A percentile compares a stretch with the other conserved stretches of the same genome.
These are phyloP conservation scores for Pleurotus giganteus DNA, from an alignment of 768 basidiomycete genomes.

Conservation along the genomic window DNA sequence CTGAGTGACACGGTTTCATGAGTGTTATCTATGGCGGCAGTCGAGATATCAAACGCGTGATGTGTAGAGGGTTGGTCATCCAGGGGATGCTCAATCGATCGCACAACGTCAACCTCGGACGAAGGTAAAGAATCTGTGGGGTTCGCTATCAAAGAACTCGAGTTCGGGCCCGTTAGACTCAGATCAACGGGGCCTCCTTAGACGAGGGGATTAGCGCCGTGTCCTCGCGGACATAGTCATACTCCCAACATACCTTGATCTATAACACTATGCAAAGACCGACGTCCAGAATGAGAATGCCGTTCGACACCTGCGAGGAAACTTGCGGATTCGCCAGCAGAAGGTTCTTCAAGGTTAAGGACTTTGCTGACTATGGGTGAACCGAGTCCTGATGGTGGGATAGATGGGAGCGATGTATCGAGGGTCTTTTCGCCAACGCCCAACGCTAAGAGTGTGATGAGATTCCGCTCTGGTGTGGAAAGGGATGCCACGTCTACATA, in stretches of 20 bases:
- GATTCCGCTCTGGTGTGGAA: too few relatives aligned
- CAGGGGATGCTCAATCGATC: constrained; percentile 2
- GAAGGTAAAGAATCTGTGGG: constrained; percentile 42
- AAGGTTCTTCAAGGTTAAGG: constrained; percentile 15
- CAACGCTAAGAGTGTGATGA: constrained; percentile 4
- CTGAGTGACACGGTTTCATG: not conserved
- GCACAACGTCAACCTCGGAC: constrained; percentile 31
- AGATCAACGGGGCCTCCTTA: constrained; percentile 50
- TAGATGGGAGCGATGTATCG: not conserved
- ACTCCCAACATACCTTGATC: constrained; percentile 39
- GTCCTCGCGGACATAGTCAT: not conserved
- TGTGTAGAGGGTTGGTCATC: not conserved
- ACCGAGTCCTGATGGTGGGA: constrained; percentile 1
- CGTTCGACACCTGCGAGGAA: constrained; percentile 16
- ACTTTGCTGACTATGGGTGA: constrained; percentile 11
- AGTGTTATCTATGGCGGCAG: constrained; percentile 1
- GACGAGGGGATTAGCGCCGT: not conserved
- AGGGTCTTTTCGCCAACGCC: constrained; percentile 16
- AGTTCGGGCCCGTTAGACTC: constrained; percentile 33
- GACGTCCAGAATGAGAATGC: constrained; percentile 31
- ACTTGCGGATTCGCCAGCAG: constrained; percentile 13
- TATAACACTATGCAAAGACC: constrained; percentile 45
- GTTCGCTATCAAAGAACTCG: constrained; percentile 34
- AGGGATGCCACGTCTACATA: constrained; percentile 1
- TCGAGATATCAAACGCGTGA: not conserved